These are phyloP conservation scores for Boletus smithii DNA, from an alignment of 1,284 basidiomycete species.

Conservation along the genomic window DNA sequence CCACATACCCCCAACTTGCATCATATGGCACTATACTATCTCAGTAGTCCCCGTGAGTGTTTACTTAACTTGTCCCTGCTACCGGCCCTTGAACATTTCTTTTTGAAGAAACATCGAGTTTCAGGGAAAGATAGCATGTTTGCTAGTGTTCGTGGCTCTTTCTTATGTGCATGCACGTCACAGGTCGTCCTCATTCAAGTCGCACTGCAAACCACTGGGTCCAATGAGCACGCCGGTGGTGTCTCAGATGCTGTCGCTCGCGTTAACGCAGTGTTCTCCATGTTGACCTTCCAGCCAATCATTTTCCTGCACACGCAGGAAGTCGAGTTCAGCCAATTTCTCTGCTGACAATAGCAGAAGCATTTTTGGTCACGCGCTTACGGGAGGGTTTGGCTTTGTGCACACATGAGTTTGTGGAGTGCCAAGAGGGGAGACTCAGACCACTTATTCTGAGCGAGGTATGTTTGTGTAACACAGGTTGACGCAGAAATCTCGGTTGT, in stretches of 20 bases:
- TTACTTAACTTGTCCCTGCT: too few species aligned
- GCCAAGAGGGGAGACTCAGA: conserved; percentile 69
- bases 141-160: too few species aligned
- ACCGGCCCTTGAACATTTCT: too few species aligned
- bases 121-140: too few species aligned
- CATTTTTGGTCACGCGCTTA: conserved; percentile 81
- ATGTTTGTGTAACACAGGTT: conserved; percentile 11
- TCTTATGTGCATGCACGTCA: too few species aligned
- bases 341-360: conserved; percentile 81
- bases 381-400: conserved; percentile 85
- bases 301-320: conserved; percentile 90
- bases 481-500: conserved; percentile 3
- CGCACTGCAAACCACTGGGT: conserved; percentile 78
- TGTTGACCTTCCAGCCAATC: conserved; percentile 82
- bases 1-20: too few species aligned
- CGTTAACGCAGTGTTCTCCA: conserved; percentile 82
- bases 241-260: conserved; percentile 77
- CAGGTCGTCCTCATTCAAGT: conserved; percentile 83
- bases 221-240: conserved; percentile 70
- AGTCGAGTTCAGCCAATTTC: conserved; percentile 82
- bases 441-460: too few species aligned
- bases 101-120: too few species aligned
- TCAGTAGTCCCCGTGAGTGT: too few species aligned
- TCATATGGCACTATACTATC: too few species aligned
- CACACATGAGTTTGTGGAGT: conserved; percentile 83